These are phyloP conservation scores for Aspergillus uvarum DNA, from an alignment of 2,329 filamentous ascomycete species.

Conservation along the genomic window DNA sequence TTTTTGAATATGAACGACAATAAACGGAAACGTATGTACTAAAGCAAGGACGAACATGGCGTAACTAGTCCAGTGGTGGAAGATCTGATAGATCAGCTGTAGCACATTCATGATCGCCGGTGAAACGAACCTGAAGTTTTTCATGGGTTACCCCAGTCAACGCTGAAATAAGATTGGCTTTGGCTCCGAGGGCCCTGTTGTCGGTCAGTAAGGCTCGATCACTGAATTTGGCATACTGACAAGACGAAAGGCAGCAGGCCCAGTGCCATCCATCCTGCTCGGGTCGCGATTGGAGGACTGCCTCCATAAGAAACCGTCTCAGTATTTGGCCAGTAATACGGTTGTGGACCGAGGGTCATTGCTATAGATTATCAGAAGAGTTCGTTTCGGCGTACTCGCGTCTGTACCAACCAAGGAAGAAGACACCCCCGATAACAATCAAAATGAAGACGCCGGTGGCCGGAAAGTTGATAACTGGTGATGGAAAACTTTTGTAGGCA, in stretches of 20 bases:
- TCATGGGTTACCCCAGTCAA: conserved; percentile 59
- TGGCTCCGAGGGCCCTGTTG: conserved; percentile 49
- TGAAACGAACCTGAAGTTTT: conserved; percentile 48
- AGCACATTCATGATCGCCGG: background rate
- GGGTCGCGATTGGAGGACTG: conserved; percentile 55
- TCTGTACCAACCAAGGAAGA: conserved; percentile 45
- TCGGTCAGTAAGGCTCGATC: background rate
- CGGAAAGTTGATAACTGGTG: conserved; percentile 41
- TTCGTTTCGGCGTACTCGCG: rapidly evolving
- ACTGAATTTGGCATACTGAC: conserved; percentile 18
- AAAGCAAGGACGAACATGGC: conserved; percentile 58
- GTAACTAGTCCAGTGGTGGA: conserved; percentile 56
- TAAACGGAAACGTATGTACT: conserved; percentile 61
- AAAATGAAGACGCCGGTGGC: conserved; percentile 48
- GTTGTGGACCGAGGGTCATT: conserved; percentile 51
- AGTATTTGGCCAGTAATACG: conserved; percentile 58
- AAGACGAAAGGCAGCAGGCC: conserved; percentile 55
- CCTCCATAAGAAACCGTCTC: conserved; percentile 44
- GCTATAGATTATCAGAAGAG: conserved; percentile 23
- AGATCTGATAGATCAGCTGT: conserved; percentile 26
- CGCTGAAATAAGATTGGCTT: conserved; percentile 56
- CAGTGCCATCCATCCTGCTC: conserved; percentile 55
- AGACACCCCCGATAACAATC: conserved; percentile 43
- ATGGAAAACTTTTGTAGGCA: conserved; percentile 43
- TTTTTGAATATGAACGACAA: conserved; percentile 52